Conservation (phyloP, 2,329 filamentous ascomycete species). For the Dothideomycetidae sp. region DNA sequence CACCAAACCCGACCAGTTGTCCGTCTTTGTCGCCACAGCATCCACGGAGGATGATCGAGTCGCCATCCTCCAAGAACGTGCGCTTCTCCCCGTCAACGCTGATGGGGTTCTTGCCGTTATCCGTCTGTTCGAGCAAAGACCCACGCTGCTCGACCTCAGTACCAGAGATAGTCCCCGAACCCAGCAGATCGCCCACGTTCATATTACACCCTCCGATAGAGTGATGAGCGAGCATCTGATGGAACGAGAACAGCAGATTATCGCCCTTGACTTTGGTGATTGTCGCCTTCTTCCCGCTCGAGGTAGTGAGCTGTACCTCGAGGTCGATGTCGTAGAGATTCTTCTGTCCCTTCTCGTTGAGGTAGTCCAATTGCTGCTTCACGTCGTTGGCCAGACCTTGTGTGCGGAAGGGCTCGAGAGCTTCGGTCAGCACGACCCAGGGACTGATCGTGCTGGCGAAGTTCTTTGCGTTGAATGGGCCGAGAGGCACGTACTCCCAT, state of each 20-base stretch:
- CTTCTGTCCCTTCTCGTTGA: conserved; percentile 46
- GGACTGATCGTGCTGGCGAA: conserved; percentile 65
- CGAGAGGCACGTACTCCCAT: conserved; percentile 73
- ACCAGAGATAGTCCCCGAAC: conserved; percentile 67
- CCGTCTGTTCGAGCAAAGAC: conserved; percentile 57
- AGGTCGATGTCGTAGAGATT: conserved; percentile 56
- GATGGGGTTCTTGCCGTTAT: conserved; percentile 52
- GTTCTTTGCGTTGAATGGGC: conserved; percentile 74
- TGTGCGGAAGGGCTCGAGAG: conserved; percentile 52
- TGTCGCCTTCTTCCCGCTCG: conserved; percentile 38
- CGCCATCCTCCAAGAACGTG: conserved; percentile 60
- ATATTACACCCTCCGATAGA: conserved; percentile 62
- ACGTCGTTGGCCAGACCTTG: conserved; percentile 41
- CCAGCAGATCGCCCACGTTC: conserved; percentile 59
- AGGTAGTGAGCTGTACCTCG: conserved; percentile 46
- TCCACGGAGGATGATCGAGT: conserved; percentile 53
- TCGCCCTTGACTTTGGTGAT: conserved; percentile 48
- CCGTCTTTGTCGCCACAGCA: conserved; percentile 48
- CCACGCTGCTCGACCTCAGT: conserved; percentile 44
- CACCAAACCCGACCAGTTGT: conserved; percentile 61
- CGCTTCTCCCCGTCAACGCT: conserved; percentile 50
- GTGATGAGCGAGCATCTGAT: conserved; percentile 72
- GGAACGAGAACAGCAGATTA: conserved; percentile 67
- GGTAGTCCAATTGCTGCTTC: conserved; percentile 45
- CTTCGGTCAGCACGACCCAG: conserved; percentile 66